Evolutionary conservation across 306 rosid species (phyloP).

Genomic region (Psophocarpus tetragonolobus): DNA sequence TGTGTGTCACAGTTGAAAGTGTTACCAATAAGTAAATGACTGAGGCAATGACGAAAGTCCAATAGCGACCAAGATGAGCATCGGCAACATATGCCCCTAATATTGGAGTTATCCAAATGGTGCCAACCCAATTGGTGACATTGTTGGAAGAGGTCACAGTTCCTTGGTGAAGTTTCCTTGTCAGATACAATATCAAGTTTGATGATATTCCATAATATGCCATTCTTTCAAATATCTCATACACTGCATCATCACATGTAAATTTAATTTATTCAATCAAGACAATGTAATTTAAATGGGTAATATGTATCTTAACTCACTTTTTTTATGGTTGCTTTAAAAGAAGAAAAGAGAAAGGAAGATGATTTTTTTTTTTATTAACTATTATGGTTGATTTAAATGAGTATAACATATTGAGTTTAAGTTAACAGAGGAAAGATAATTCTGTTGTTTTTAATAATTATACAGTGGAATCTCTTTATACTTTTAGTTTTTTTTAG

Average conservation of each 20-base stretch:
- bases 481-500: too few species aligned
- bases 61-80: slow-evolving; percentile 70
- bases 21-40: slow-evolving; percentile 50
- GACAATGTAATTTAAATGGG: not conserved
- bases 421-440: too few species aligned
- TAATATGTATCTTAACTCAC: too few species aligned
- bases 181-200: slow-evolving; percentile 54
- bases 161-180: slow-evolving; percentile 59
- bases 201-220: slow-evolving; percentile 66
- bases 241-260: slow-evolving; percentile 35
- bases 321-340: too few species aligned
- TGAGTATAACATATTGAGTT: too few species aligned
- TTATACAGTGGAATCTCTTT: too few species aligned
- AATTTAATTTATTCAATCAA: not conserved
- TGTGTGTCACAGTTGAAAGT: too few species aligned
- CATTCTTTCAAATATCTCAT: slow-evolving; percentile 74
- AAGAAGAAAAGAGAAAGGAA: too few species aligned
- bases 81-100: slow-evolving; percentile 80
- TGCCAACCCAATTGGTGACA: slow-evolving; percentile 71
- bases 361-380: too few species aligned
- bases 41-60: slow-evolving; percentile 55
- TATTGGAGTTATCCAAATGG: slow-evolving; percentile 67
- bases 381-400: too few species aligned
- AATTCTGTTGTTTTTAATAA: too few species aligned
- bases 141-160: slow-evolving; percentile 60